Base-by-base conservation (phyloP, 2,329 filamentous ascomycete species). In the Rosellinia necatrix region DNA sequence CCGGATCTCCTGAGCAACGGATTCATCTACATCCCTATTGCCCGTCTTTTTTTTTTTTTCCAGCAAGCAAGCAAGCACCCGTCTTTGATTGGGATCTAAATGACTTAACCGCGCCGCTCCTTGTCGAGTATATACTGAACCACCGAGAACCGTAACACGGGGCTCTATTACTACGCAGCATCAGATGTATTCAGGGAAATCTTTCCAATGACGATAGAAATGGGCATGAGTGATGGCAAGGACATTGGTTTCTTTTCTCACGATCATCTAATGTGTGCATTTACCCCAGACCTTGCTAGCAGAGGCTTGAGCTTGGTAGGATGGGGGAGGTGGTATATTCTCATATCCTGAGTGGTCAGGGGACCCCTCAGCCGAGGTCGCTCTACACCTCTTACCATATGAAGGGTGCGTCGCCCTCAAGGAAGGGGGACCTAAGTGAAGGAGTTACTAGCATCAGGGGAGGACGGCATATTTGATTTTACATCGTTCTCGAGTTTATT, bases 381-480 rank as follows among this genome's bases (percentile, higher is more conserved):
- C 38, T 27, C 3, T 2, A 19, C 10, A 40, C 5, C 17, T 17
- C 8, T 43, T 10, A 6, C 6, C n/a, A 3, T 17, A 7, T 17
- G n/a, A 42, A 42, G 4, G 17, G 47, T 15, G 38, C 24, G 25
- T 42, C 15, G 13, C 27, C 34, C 13, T 22, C 12, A 21, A 27
- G 12, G 44, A 32, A 10, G 29, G 13, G 27, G n/a, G 12, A 13
- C 32, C 22, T 17, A n/a, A 35, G 47, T 25, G 35, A 38, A 58
- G 49, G 30, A 56, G 22, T 41, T 38, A 52, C 44, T 48, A 40
- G 53, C 49, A 53, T 57, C 42, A 27, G 35, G 48, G 53, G 57
- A 59, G 53, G 56, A 34, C 49, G 53, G 57, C 21, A 38, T 49
- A 27, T 38, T 50, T 53, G 7, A 30, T 49, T 46, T 53, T 47